Percentiles rank a stretch among this genome's conserved stretches.
Conservation (phyloP, 257 asterid genomes). For the Solanum neorickii region DNA sequence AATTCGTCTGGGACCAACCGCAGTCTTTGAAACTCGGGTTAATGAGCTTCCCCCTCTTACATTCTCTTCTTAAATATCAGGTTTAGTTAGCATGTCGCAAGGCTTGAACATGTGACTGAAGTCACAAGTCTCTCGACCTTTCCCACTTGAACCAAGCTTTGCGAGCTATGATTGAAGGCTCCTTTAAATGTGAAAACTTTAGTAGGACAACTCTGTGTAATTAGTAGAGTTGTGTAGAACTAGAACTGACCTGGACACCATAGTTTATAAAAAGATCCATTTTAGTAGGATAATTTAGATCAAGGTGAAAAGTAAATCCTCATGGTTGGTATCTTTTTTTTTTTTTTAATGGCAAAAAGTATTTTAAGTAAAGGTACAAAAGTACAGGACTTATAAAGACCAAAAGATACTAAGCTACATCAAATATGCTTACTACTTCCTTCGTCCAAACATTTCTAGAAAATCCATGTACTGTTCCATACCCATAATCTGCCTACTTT, state of each 20-base stretch:
- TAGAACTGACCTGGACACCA: background rate
- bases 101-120: background rate
- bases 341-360: background rate
- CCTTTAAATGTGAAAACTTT: background rate
- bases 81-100: background rate
- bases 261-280: background rate
- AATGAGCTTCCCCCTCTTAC: background rate
- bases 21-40: background rate
- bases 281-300: background rate
- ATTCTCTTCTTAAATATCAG: background rate
- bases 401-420: background rate
- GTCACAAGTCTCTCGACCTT: background rate
- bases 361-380: background rate
- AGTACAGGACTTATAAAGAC: background rate
- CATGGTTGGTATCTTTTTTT: background rate
- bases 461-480: background rate
- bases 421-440: background rate
- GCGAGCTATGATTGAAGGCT: background rate
- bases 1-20: background rate
- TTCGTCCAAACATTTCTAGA: background rate
- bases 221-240: background rate
- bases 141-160: background rate
- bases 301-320: background rate
- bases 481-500: background rate
- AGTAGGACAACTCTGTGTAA: background rate